These are phyloP conservation scores for Cladosporium colombiae DNA, from an alignment of 2,329 filamentous ascomycete genomes.

Conservation along the genomic window DNA sequence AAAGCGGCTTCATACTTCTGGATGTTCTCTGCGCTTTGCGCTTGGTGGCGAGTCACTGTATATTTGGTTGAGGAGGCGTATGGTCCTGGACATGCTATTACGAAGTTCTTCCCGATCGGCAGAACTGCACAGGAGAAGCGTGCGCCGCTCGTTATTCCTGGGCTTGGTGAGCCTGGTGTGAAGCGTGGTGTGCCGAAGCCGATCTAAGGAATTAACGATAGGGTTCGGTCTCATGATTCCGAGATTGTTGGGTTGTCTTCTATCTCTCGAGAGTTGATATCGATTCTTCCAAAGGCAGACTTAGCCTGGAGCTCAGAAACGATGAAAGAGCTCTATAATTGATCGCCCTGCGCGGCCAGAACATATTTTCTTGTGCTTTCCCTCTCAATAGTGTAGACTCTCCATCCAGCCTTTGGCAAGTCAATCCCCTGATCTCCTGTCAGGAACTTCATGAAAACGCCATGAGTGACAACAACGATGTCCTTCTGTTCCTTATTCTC, in stretches of 20 bases:
- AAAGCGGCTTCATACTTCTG: constrained; percentile 31
- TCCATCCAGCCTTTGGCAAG: neutral
- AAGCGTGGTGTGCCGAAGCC: constrained; percentile 29
- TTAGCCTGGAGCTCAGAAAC: neutral
- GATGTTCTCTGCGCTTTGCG: constrained; percentile 26
- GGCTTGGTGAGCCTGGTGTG: constrained; percentile 30
- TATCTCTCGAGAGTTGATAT: neutral
- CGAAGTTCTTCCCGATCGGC: constrained; percentile 30
- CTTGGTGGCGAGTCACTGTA: constrained; percentile 31
- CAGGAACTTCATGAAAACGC: neutral
- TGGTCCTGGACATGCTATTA: constrained; percentile 21
- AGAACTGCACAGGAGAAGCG: constrained; percentile 26
- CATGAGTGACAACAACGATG: neutral
- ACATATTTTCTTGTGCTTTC: neutral
- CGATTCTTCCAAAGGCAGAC: too few relatives aligned
- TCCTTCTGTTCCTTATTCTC: neutral
- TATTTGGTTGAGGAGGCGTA: constrained; percentile 31
- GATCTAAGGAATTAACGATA: neutral
- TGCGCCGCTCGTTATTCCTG: constrained; percentile 27
- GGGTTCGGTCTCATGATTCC: neutral
- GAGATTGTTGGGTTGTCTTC: neutral
- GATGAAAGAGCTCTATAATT: neutral
- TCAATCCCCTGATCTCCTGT: neutral
- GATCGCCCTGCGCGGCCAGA: neutral
- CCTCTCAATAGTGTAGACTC: neutral